Evolutionary conservation across 169 alveolate genomes (phyloP), one percentile per base, ranked within the genome.

Genomic region (Perkinsus olseni): DNA sequence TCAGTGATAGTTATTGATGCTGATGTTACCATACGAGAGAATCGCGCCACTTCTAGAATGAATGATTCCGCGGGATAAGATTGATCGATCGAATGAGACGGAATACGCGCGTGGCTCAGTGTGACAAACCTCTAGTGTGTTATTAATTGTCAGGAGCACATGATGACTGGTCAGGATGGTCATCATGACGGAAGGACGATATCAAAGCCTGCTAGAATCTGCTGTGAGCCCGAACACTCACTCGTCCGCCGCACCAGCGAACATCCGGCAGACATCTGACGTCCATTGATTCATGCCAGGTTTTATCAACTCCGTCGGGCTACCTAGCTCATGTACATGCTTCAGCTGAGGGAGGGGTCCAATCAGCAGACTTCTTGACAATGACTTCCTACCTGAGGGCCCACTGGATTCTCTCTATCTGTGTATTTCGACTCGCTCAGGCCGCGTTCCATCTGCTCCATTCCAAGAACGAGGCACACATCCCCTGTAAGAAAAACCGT

Each of bases 391-490:
- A 96, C 40, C 90, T 94, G 93, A 38, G 94, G 95, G 38, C 93
- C 96, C 17, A 96, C 92, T 10, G 98, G 98, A 38, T 92, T 93
- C 38, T 92, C 94, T 94, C 98, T 94, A 93, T 96, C 98, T 31
- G 94, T 93, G 94, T 93, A 96, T 74, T 95, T 95, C 21, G 94
- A 20, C 28, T 93, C 74, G 20, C 95, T 92, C 39, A 94, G 91
- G 38, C 98, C 98, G 48, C 95, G 94, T 74, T 94, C 96, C 98
- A 96, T 96, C 92, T 95, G 95, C 92, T 96, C 98, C 92, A 96
- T 95, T 0, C 98, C 98, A 21, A 96, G 91, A 0, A 97, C 98
- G 92, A 96, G 92, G 34, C 37, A 94, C 95, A 62, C 98, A 95
- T 38, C 96, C 96, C 74, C 48, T 39, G 39, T 51, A 62, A 13